phyloP scores from a whole-genome alignment of 129 eudicot genomes.

The Sambucus nigra region DNA sequence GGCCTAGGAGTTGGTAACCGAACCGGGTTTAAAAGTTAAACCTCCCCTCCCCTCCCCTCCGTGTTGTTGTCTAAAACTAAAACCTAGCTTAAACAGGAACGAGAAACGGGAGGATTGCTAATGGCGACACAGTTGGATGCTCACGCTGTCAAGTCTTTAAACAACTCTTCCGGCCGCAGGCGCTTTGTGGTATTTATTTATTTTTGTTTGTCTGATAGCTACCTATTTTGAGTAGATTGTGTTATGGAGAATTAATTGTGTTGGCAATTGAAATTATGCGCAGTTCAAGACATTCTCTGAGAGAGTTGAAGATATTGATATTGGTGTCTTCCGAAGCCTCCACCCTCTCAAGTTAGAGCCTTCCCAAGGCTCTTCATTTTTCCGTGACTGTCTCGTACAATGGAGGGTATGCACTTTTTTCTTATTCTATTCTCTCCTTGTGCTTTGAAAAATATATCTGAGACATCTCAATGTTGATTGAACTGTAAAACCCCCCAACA shows the following conservation, averaged over 20 bases:
- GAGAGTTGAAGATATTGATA: conserved; percentile 59
- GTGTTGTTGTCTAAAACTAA: too few species aligned
- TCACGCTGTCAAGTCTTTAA: conserved; percentile 71
- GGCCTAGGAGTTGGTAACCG: too few species aligned
- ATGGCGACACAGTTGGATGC: conserved; percentile 73
- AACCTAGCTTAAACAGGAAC: too few species aligned
- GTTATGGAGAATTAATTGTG: background rate
- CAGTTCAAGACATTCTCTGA: conserved; percentile 80
- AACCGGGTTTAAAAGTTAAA: too few species aligned
- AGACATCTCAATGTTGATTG: too few species aligned
- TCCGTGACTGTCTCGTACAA: conserved; percentile 60
- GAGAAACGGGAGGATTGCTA: background rate
- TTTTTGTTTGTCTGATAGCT: too few species aligned
- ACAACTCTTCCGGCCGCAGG: conserved; percentile 59
- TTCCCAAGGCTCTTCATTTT: conserved; percentile 61
- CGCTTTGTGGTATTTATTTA: conserved; percentile 79
- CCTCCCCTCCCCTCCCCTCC: too few species aligned
- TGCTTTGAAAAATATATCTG: background rate
- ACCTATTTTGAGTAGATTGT: background rate
- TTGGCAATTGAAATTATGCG: conserved; percentile 11
- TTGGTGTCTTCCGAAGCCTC: conserved; percentile 73
- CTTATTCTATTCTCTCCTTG: background rate
- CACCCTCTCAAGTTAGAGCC: conserved; percentile 61
- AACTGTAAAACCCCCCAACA: too few species aligned
- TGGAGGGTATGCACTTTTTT: conserved; percentile 58